Evolutionary conservation across 2,329 filamentous ascomycete genomes (phyloP), one percentile per base, ranked within the genome.

Genomic region (Hypoxylon sp.): DNA sequence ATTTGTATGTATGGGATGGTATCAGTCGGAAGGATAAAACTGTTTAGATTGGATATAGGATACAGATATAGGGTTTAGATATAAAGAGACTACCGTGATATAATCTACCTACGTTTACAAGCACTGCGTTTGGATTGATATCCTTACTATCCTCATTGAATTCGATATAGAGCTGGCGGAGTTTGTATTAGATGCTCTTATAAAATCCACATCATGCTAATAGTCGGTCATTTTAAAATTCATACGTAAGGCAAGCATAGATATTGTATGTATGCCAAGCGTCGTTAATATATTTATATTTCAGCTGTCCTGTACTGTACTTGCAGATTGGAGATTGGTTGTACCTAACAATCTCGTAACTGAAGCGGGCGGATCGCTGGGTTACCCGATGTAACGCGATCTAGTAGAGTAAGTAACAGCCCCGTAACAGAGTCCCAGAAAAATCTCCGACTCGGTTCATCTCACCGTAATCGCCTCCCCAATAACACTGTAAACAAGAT

Each of bases 11-110:
- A 26, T 39, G 9, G 35, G 22, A 26, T 19, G 35, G 29, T 54
- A 42, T 14, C 11, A 54, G 9, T 22, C n/a, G 37, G 51, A 14
- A 10, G 3, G 5, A 17, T 17, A 46, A 47, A 47, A 19, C 19
- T 46, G 37, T 26, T 17, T 57, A 48, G 29, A 57, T 46, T 39
- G 24, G n/a, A 47, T 35, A 52, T 13, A 48, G 44, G 44, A 48
- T 14, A 48, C 14, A 26, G 37, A 26, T 26, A 48, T 19, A 48
- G n/a, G n/a, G 8, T 42, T 22, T 22, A 3, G 39, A 44, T 44
- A 44, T 19, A 11, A 8, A 22, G 39, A 17, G n/a, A 9, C 6
- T 17, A 42, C 8, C n/a, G 37, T 3, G 6, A 19, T 42, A 42
- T 42, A 8, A 17, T 42, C n/a, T 19, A 14, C 5, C 19, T 22